Conservation (phyloP, 768 basidiomycete genomes). For the Lactarius sanguifluus region DNA sequence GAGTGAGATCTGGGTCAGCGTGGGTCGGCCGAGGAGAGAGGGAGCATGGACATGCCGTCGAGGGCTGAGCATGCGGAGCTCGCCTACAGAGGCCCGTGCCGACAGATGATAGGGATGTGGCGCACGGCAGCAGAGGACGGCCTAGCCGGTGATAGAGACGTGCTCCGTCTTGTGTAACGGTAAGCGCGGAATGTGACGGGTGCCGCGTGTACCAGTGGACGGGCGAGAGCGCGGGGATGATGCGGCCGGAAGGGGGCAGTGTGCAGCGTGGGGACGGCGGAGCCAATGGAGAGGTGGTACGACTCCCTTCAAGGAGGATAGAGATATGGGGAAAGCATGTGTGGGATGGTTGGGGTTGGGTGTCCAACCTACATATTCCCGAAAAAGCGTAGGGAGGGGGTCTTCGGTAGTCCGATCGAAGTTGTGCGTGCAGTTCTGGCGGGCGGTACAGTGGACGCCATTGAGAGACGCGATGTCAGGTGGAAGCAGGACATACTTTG, state of each 20-base stretch:
- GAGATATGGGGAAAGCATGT: conserved; percentile 59
- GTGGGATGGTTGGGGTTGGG: conserved; percentile 39
- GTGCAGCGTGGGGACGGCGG: conserved; percentile 63
- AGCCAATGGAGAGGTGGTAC: conserved; percentile 87
- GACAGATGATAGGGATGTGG: conserved; percentile 79
- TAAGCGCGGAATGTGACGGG: conserved; percentile 62
- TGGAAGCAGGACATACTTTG: conserved; percentile 54
- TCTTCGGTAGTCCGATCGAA: conserved; percentile 84
- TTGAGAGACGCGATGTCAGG: conserved; percentile 7
- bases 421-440: conserved; percentile 93
- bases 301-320: conserved; percentile 52
- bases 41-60: conserved; percentile 65
- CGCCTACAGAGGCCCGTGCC: conserved; percentile 90
- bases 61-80: conserved; percentile 78
- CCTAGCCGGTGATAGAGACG: conserved; percentile 87
- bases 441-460: neutral
- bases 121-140: conserved; percentile 64
- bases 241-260: conserved; percentile 50
- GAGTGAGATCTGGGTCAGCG: conserved; percentile 43
- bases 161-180: conserved; percentile 64
- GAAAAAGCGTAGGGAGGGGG: conserved; percentile 80
- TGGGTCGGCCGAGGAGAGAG: conserved; percentile 48
- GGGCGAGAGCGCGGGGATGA: conserved; percentile 72
- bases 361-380: conserved; percentile 75
- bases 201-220: conserved; percentile 98